Evolutionary conservation across 352 stramenopile species (phyloP), one percentile per base, ranked within the genome.

Genomic region (Pythium phragmitis): DNA sequence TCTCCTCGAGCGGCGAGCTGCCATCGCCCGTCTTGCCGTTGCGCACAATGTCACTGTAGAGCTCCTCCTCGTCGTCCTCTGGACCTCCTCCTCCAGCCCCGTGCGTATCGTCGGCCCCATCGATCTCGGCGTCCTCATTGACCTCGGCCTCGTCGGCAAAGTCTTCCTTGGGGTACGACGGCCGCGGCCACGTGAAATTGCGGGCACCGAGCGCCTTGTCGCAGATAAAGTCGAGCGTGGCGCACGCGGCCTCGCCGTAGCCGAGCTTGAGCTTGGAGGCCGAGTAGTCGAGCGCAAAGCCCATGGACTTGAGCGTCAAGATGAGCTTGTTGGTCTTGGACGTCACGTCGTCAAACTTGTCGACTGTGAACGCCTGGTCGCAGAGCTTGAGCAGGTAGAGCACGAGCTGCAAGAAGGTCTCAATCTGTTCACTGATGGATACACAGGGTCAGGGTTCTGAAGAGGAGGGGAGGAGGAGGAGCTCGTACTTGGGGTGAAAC

Each of bases 281-380:
- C 1, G 86, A 83, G 55, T 91, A 93, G 54, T 94, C 86, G 17
- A 94, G 80, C 45, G 82, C 74, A 70, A 92, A 94, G 37, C 86
- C 86, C 57, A 94, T 68, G 19, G 85, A 76, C 61, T 94, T 94
- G 57, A 92, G 79, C 49, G 80, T 78, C 16, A 94, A 68, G 54
- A 94, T 92, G 53, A 94, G 80, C 59, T 94, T 94, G 78, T 94
- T 94, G 68, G 92, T 77, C 63, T 82, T 92, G 43, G 86, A 92
- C 70, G 88, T 91, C 33, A 85, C 80, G 72, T 94, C 84, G 78
- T 94, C 86, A 68, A 92, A 94, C 73, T 94, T 94, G 78, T 94
- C 86, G 45, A 94, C 79, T 23, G 79, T 74, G 57, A 94, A 89
- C 17, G 92, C 86, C 59, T 93, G 86, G 63, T 82, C 73, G 67